phyloP scores from a whole-genome alignment of 2,329 filamentous ascomycete genomes.

The Lizonia empirigonia region DNA sequence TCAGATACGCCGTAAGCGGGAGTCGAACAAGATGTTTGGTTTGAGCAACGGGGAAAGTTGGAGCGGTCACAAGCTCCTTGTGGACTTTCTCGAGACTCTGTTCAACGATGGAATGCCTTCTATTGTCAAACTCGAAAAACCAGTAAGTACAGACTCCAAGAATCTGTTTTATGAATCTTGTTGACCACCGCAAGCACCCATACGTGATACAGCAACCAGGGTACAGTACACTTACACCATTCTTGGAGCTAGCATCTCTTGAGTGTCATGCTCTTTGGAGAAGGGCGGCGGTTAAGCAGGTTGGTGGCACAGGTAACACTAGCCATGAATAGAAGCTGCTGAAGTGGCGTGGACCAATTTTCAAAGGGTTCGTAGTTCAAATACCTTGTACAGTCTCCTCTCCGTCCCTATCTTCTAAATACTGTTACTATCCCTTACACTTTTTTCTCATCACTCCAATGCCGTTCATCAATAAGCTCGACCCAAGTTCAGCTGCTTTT shows the following conservation, averaged over 20 bases:
- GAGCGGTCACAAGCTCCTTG: conserved; percentile 20
- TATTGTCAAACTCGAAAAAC: conserved; percentile 10
- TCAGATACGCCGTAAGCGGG: conserved; percentile 9
- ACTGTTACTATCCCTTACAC: background rate
- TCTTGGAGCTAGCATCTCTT: conserved; percentile 15
- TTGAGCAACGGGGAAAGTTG: conserved; percentile 14
- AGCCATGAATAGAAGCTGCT: background rate
- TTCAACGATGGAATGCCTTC: conserved; percentile 11
- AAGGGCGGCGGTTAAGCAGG: conserved; percentile 1
- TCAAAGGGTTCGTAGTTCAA: background rate
- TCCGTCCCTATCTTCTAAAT: background rate
- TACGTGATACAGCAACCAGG: conserved; percentile 10
- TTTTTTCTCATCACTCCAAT: background rate
- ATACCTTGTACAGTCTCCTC: background rate
- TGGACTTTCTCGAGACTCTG: conserved; percentile 19
- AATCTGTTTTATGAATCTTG: background rate
- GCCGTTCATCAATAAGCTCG: background rate
- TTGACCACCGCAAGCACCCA: conserved; percentile 3
- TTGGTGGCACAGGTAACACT: background rate
- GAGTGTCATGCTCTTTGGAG: conserved; percentile 17
- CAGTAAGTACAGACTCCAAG: background rate
- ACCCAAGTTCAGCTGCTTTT: background rate
- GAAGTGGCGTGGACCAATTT: background rate
- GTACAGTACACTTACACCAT: conserved; percentile 3
- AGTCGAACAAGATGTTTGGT: conserved; percentile 18